A percentile compares a stretch with the other conserved stretches of the same genome.
Evolutionary conservation across 331 rosid species (phyloP).

Genomic region (Rhamnella rubrinervis): DNA sequence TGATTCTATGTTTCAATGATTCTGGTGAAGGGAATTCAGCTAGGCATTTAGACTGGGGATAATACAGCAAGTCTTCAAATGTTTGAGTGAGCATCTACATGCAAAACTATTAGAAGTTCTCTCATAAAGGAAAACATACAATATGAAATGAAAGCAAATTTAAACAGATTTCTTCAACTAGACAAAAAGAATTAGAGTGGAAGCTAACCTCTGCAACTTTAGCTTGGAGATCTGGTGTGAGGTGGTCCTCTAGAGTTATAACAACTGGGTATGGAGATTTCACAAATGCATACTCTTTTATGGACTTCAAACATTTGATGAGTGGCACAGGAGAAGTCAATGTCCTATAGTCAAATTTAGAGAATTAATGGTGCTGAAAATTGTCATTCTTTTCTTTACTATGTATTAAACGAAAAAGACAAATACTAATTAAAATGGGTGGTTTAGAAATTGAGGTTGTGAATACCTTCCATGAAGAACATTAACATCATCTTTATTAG

Average conservation of each 20-base stretch:
- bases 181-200: background rate
- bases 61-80: constrained; percentile 72
- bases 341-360: constrained; percentile 49
- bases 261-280: constrained; percentile 76
- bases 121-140: background rate
- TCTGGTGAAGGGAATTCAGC: constrained; percentile 86
- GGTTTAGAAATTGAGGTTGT: background rate
- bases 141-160: background rate
- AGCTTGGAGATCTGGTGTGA: constrained; percentile 70
- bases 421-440: background rate
- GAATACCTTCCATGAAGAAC: constrained; percentile 86
- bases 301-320: constrained; percentile 73
- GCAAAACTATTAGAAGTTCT: constrained; percentile 6
- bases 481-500: constrained; percentile 60
- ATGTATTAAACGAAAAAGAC: no score
- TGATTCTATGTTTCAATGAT: constrained; percentile 57
- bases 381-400: no score
- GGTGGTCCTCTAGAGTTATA: constrained; percentile 90
- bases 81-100: constrained; percentile 59
- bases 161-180: background rate
- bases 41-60: constrained; percentile 50
- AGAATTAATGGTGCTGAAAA: no score
- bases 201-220: constrained; percentile 77
- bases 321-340: constrained; percentile 83
- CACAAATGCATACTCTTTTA: constrained; percentile 78